Conservation (phyloP, 257 asterid genomes). For the Sherardia arvensis region DNA sequence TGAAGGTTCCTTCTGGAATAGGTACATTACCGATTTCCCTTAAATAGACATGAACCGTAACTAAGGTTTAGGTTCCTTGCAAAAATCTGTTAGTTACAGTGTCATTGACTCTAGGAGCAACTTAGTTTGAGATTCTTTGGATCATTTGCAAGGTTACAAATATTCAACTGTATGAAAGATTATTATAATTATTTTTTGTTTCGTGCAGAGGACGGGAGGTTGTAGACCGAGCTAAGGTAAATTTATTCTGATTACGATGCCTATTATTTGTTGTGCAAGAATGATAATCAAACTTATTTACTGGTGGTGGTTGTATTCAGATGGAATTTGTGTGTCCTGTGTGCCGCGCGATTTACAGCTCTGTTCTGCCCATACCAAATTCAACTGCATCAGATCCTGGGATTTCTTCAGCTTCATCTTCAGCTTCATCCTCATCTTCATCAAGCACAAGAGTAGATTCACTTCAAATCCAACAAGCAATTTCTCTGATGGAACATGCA, state of each 20-base stretch:
- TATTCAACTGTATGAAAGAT: background rate
- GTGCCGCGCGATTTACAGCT: slow-evolving; percentile 85
- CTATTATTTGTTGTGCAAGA: slow-evolving; percentile 8
- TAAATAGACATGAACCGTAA: too few species aligned
- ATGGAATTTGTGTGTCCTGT: slow-evolving; percentile 98
- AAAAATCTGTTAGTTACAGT: too few species aligned
- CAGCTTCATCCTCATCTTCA: slow-evolving; percentile 19
- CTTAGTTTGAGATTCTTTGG: background rate
- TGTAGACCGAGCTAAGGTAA: slow-evolving; percentile 93
- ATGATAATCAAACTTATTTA: slow-evolving; percentile 5
- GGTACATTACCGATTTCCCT: slow-evolving; percentile 29
- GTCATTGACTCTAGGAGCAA: background rate
- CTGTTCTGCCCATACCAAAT: slow-evolving; percentile 54
- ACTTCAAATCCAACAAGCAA: slow-evolving; percentile 43
- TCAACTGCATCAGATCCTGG: slow-evolving; percentile 16
- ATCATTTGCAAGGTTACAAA: background rate
- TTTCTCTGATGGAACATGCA: slow-evolving; percentile 48
- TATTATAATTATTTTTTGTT: background rate
- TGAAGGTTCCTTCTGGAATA: slow-evolving; percentile 71
- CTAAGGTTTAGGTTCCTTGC: too few species aligned
- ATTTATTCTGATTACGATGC: slow-evolving; percentile 4
- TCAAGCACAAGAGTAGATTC: slow-evolving; percentile 24
- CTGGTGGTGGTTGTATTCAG: slow-evolving; percentile 33
- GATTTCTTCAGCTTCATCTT: slow-evolving; percentile 21
- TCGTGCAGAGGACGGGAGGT: slow-evolving; percentile 78